Evolutionary conservation across 768 basidiomycete genomes (phyloP).

Genomic region (Leccinum rimulosum): DNA sequence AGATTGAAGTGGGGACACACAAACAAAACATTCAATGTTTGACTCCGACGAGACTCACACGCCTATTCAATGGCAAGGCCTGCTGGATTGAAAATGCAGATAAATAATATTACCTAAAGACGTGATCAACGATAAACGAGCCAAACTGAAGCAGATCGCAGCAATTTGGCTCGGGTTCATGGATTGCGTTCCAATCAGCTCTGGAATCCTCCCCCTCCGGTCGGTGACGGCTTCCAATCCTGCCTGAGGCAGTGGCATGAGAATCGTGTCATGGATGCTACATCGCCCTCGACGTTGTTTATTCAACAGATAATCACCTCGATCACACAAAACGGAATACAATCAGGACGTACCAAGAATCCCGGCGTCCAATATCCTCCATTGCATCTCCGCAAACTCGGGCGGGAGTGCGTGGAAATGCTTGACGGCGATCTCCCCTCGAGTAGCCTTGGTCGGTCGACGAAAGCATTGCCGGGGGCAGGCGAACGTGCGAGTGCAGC

Average conservation of each 20-base stretch:
- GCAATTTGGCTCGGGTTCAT: conserved; percentile 56
- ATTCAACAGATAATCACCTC: conserved; percentile 5
- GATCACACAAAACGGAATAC: neutral
- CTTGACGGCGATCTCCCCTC: conserved; percentile 54
- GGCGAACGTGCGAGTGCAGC: conserved; percentile 64
- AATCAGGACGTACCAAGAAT: conserved; percentile 44
- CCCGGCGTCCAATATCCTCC: conserved; percentile 63
- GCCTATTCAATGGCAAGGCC: too few relatives aligned
- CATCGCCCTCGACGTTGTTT: conserved; percentile 64
- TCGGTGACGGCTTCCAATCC: conserved; percentile 21
- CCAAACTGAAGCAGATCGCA: conserved; percentile 46
- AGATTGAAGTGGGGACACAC: too few relatives aligned
- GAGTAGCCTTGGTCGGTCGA: conserved; percentile 42
- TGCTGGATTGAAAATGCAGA: too few relatives aligned
- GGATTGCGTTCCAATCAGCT: conserved; percentile 11
- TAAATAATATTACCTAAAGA: too few relatives aligned
- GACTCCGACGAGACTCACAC: too few relatives aligned
- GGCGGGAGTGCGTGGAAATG: conserved; percentile 59
- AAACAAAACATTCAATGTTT: too few relatives aligned
- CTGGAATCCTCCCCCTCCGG: conserved; percentile 5
- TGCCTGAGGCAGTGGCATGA: conserved; percentile 13
- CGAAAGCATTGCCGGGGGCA: conserved; percentile 51
- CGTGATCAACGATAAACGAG: conserved; percentile 48
- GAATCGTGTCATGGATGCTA: conserved; percentile 48
- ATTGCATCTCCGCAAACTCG: conserved; percentile 57